Evolutionary conservation across 2,329 filamentous ascomycete genomes (phyloP).

Genomic region (Shiraia sp.): DNA sequence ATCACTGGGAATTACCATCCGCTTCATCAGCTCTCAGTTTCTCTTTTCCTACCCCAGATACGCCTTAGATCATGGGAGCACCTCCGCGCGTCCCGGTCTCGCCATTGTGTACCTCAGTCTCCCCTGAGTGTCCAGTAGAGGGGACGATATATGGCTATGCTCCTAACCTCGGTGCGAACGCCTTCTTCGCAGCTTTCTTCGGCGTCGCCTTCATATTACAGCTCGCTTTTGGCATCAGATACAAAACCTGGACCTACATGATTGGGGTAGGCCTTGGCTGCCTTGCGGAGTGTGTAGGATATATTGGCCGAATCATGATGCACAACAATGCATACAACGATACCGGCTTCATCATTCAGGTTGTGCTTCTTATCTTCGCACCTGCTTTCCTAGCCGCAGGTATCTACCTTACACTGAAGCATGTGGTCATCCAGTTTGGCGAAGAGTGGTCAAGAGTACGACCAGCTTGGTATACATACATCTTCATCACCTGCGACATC

Average conservation of each 20-base stretch:
- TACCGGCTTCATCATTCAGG: constrained; percentile 54
- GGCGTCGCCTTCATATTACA: constrained; percentile 54
- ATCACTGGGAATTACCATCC: constrained; percentile 1
- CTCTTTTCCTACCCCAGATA: too few species aligned
- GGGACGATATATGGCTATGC: constrained; percentile 58
- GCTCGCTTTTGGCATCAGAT: constrained; percentile 52
- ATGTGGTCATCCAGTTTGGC: constrained; percentile 59
- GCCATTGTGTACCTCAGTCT: constrained; percentile 14
- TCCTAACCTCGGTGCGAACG: constrained; percentile 54
- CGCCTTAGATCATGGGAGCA: constrained; percentile 13
- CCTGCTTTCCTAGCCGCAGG: constrained; percentile 60
- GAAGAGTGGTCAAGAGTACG: constrained; percentile 23
- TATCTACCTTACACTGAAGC: constrained; percentile 60
- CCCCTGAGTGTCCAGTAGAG: constrained; percentile 47
- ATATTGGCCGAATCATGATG: constrained; percentile 58
- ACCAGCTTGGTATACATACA: constrained; percentile 55
- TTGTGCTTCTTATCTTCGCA: constrained; percentile 60
- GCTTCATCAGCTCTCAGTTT: too few species aligned
- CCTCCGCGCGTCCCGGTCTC: constrained; percentile 11
- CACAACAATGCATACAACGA: constrained; percentile 57
- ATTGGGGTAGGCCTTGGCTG: constrained; percentile 53
- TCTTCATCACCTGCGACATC: constrained; percentile 62
- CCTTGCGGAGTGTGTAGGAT: constrained; percentile 58
- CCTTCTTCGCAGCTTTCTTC: constrained; percentile 57
- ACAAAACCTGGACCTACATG: constrained; percentile 59